Evolutionary conservation across 306 rosid genomes (phyloP).

Genomic region (Quercus aquifolioides): DNA sequence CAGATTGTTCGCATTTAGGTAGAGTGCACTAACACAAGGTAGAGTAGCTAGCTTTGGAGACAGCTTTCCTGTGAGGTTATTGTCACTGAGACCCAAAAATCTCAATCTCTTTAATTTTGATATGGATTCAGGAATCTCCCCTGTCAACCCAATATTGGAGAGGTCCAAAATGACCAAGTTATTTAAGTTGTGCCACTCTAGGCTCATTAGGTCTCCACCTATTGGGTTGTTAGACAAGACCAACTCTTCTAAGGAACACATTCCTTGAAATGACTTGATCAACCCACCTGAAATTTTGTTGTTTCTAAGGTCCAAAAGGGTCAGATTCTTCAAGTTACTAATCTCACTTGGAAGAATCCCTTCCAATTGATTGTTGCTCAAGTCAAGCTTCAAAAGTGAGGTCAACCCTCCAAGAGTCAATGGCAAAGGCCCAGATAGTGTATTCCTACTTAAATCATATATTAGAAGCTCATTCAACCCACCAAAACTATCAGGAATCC

Average conservation of each 20-base stretch:
- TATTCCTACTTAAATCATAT: slow-evolving; percentile 73
- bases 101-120: slow-evolving; percentile 63
- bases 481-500: slow-evolving; percentile 50
- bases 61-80: slow-evolving; percentile 66
- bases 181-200: slow-evolving; percentile 60
- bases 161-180: slow-evolving; percentile 73
- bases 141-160: slow-evolving; percentile 56
- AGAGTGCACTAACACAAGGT: slow-evolving; percentile 67
- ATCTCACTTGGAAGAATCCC: slow-evolving; percentile 48
- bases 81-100: slow-evolving; percentile 72
- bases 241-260: slow-evolving; percentile 60
- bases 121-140: slow-evolving; percentile 79
- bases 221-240: slow-evolving; percentile 74
- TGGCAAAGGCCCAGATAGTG: slow-evolving; percentile 69
- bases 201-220: slow-evolving; percentile 53
- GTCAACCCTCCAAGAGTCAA: slow-evolving; percentile 45
- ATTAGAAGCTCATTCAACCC: slow-evolving; percentile 51
- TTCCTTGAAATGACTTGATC: slow-evolving; percentile 47
- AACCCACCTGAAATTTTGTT: slow-evolving; percentile 77
- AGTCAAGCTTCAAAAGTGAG: slow-evolving; percentile 75
- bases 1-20: slow-evolving; percentile 74
- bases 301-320: slow-evolving; percentile 76
- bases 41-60: slow-evolving; percentile 63
- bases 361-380: slow-evolving; percentile 61
- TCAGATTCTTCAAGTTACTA: slow-evolving; percentile 47